Base-by-base conservation (phyloP, 768 basidiomycete species). In the Strobilomyces dryophilus region DNA sequence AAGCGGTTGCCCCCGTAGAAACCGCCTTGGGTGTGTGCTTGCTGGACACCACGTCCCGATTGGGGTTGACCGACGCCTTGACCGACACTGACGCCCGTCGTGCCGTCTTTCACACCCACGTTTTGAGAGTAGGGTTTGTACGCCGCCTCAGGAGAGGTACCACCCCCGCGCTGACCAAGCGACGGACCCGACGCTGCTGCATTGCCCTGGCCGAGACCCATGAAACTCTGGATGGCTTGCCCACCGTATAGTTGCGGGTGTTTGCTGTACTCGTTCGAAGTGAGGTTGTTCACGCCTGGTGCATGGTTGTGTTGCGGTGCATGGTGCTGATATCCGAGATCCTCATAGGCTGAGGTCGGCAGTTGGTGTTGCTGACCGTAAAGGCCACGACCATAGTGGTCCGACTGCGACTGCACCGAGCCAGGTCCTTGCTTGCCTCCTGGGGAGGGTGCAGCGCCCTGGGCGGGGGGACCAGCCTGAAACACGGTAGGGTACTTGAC, bases 401-500 rank as follows among this genome's bases (percentile, higher is more conserved):
- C 82, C 52, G 74, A 79, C 51, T 78, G 78, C 20, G 70, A 66
- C 53, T 78, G 77, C 46, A 77, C 76, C 49, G 78, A 75, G 45
- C 73, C 76, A 36, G 79, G 80, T 15, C 81, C 80, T 61, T 87
- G 86, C 64, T 87, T 86, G n/a, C 76, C 71, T 5, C 79, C 80
- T 1, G 85, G 83, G 50, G 83, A 84, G 0, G 84, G 80, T 6
- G 79, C 83, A 15, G 80, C 79, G 4, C 79, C 81, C 15, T 85
- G 85, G 0, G 82, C 82, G 20, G 86, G 84, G 15, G 85, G 84
- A 9, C 81, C 84, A 31, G 82, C 78, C 60, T 84, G 83, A 75
- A 86, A 89, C 71, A 89, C 83, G 29, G 86, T 68, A 2, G 87
- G 86, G 63, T 89, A 90, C 70, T 90, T 87, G 65, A 84, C 82